phyloP scores from a whole-genome alignment of 257 asterid genomes.

The Gentiana dahurica region DNA sequence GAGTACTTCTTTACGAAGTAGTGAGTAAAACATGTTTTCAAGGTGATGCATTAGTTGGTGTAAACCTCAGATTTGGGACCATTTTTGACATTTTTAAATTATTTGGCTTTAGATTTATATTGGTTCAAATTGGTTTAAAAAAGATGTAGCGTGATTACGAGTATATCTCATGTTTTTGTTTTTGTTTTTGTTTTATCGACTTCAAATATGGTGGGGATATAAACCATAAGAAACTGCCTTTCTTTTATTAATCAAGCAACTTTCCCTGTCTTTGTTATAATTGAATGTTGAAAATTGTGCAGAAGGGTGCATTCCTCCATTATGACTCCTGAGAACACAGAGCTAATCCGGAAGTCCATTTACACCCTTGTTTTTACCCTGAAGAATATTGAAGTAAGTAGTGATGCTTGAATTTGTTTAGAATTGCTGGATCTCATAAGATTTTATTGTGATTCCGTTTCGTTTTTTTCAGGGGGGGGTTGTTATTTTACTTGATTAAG shows the following conservation, averaged over 20 bases:
- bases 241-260: neutral
- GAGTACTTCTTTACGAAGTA: too few relatives aligned
- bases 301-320: conserved; percentile 73
- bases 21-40: too few relatives aligned
- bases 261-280: neutral
- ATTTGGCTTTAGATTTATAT: too few relatives aligned
- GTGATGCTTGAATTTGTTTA: conserved; percentile 2
- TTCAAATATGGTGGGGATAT: neutral
- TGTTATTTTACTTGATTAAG: neutral
- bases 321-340: conserved; percentile 88
- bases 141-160: too few relatives aligned
- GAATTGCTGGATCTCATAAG: conserved; percentile 3
- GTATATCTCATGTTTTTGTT: neutral
- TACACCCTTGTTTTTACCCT: conserved; percentile 75
- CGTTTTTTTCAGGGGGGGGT: too few relatives aligned
- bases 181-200: neutral
- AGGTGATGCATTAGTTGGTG: too few relatives aligned
- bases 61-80: too few relatives aligned
- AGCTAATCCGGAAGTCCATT: conserved; percentile 78
- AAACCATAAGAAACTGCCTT: neutral
- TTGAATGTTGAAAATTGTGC: conserved; percentile 15
- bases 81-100: too few relatives aligned
- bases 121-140: too few relatives aligned
- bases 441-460: neutral
- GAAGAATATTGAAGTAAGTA: conserved; percentile 79